Base-by-base conservation (phyloP, 2,329 filamentous ascomycete genomes). In the Tothia fuscella region DNA sequence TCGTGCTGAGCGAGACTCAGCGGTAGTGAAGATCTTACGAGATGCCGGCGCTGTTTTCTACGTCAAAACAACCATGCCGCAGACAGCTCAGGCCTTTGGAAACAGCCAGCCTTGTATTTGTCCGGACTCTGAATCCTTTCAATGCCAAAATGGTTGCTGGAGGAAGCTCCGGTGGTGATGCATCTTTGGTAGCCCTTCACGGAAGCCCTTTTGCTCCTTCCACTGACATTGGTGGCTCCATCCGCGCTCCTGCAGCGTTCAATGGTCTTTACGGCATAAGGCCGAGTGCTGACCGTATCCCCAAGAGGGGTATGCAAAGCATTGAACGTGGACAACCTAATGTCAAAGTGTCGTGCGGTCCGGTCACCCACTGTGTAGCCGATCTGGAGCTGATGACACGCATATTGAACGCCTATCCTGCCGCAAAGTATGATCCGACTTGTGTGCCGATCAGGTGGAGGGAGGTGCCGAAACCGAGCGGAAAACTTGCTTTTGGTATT, bases 51-150 rank as follows among this genome's bases (percentile, higher is more conserved):
- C 70, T 2, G 62, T 74, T 1, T 47, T 68, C 2, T 67, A 68
- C 47, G 64, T 59, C 52, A 71, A 74, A 52, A 75, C 71, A 3
- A 74, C 73, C 46, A 55, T 74, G 1, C 70, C 72, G 4, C 67
- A 71, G 45, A 71, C 68, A 0, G n/a, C 61, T 74, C 48, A 67
- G 71, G 65, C 58, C 62, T 3, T 49, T 67, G 12, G 70, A 74
- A 47, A 66, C 61, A 1, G 67, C 71, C 51, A 74, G 73, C 50
- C 67, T 72, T 43, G 47, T 66, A 29, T 66, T 65, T 38, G 62
- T 62, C 5, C 53, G 61, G 12, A 61, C 65, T 1, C 49, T 71
- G 19, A 72, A 73, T 47, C 64, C 70, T 1, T 54, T 62, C 39
- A 70, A 72, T 44, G 56, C 51, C 10, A 49, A 54, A 3, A 55